These are phyloP conservation scores for Cenococcum geophilum DNA, from an alignment of 495 filamentous ascomycete species.

Conservation along the genomic window DNA sequence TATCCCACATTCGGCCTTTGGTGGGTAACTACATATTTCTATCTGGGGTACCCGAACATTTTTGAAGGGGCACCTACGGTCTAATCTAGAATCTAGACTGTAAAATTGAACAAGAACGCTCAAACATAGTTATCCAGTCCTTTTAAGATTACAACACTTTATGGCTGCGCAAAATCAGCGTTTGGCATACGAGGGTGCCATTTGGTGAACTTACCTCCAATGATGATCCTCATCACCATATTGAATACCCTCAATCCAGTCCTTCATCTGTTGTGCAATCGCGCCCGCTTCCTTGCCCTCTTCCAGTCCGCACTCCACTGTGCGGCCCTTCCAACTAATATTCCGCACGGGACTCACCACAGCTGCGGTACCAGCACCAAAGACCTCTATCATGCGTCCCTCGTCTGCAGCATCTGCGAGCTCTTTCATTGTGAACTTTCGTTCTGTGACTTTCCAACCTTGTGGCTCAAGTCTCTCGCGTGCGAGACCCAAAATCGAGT, in stretches of 20 bases:
- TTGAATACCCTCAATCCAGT: constrained; percentile 91
- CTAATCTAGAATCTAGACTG: background rate
- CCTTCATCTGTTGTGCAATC: constrained; percentile 78
- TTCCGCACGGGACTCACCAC: constrained; percentile 74
- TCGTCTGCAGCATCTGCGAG: constrained; percentile 72
- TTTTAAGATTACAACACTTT: constrained; percentile 1
- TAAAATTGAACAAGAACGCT: constrained; percentile 6
- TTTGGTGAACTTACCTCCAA: constrained; percentile 31
- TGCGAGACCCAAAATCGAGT: constrained; percentile 77
- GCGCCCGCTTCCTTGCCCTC: constrained; percentile 79
- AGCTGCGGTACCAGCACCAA: constrained; percentile 87
- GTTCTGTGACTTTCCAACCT: constrained; percentile 83
- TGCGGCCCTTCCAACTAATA: constrained; percentile 75
- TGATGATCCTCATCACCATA: constrained; percentile 84
- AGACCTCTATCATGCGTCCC: constrained; percentile 83
- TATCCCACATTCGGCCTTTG: too few species aligned
- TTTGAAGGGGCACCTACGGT: too few species aligned
- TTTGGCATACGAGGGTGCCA: background rate
- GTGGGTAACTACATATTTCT: too few species aligned
- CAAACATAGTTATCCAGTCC: background rate
- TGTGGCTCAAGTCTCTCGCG: constrained; percentile 73
- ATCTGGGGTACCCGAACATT: too few species aligned
- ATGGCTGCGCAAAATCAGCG: background rate
- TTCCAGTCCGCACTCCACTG: constrained; percentile 70
- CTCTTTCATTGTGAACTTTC: constrained; percentile 83